Evolutionary conservation across 2,329 filamentous ascomycete species (phyloP).

Genomic region (Cercospora zeae-maydis): DNA sequence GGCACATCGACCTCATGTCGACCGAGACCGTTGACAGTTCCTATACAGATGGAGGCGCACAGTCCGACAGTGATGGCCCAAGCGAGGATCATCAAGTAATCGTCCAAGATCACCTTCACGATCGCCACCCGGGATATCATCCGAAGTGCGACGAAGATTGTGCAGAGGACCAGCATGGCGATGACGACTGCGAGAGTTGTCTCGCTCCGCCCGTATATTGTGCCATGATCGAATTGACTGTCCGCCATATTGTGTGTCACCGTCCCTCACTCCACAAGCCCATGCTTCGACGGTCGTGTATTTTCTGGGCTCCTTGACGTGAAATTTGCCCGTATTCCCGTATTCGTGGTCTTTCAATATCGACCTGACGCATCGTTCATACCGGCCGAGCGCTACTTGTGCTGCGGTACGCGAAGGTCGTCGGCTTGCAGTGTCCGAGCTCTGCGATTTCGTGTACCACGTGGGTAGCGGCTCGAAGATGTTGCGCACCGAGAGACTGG

Average conservation of each 20-base stretch:
- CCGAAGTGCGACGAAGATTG: conserved; percentile 70
- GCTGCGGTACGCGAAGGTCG: neutral
- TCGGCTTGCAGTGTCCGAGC: neutral
- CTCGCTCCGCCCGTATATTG: conserved; percentile 33
- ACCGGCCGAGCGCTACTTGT: neutral
- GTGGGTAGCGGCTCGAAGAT: neutral
- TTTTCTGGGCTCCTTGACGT: neutral
- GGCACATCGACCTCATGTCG: conserved; percentile 61
- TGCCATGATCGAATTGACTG: conserved; percentile 25
- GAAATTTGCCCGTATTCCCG: conserved; percentile 8
- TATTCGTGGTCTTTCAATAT: conserved; percentile 3
- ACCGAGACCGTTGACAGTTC: conserved; percentile 64
- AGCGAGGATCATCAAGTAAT: conserved; percentile 74
- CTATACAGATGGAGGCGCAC: conserved; percentile 63
- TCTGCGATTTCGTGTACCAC: neutral
- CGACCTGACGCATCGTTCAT: conserved; percentile 8
- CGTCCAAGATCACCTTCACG: conserved; percentile 70
- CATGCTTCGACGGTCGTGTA: conserved; percentile 11
- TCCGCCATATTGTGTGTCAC: conserved; percentile 20
- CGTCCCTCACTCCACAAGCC: conserved; percentile 13
- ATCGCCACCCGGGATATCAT: conserved; percentile 70
- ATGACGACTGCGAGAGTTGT: conserved; percentile 68
- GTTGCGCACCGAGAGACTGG: neutral
- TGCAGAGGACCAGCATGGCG: conserved; percentile 64
- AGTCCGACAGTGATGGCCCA: conserved; percentile 71